These are phyloP conservation scores for Saxophila tyrrhenica DNA, from an alignment of 495 filamentous ascomycete genomes.

Conservation along the genomic window DNA sequence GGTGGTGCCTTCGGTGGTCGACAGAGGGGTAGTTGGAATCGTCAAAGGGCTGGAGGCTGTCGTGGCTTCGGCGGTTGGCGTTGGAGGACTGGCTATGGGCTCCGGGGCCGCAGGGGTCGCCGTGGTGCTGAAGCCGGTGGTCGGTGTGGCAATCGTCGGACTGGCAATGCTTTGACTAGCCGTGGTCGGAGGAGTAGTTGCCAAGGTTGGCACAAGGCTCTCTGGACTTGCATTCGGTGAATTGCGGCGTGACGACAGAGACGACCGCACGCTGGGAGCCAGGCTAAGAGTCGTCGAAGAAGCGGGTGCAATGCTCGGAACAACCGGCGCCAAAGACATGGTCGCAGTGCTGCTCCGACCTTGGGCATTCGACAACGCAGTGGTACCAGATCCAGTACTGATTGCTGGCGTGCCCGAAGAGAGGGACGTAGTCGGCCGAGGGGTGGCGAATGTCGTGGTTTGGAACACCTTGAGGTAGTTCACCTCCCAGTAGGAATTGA, in stretches of 20 bases:
- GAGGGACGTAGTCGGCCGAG: background rate
- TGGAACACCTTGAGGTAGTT: slow-evolving; percentile 28
- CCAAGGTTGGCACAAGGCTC: too few relatives aligned
- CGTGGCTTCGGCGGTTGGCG: too few relatives aligned
- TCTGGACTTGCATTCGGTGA: background rate
- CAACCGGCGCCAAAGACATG: background rate
- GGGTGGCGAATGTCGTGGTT: background rate
- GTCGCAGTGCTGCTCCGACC: slow-evolving; percentile 9
- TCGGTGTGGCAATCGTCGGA: background rate
- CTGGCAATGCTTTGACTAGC: background rate
- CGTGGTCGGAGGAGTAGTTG: too few relatives aligned
- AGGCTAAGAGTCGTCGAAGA: background rate
- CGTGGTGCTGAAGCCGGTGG: too few relatives aligned
- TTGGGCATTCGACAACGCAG: background rate
- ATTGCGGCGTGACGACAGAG: background rate
- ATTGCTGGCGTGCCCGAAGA: slow-evolving; percentile 10
- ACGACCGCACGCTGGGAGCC: background rate
- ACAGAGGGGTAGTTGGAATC: too few relatives aligned
- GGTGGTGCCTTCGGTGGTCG: too few relatives aligned
- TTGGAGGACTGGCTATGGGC: too few relatives aligned
- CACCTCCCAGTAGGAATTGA: slow-evolving; percentile 27
- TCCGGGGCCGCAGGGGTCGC: too few relatives aligned
- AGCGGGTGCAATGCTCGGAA: background rate
- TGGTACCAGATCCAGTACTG: slow-evolving; percentile 5
- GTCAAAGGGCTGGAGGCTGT: too few relatives aligned